phyloP scores from a whole-genome alignment of 495 filamentous ascomycete genomes.

The Aspergillus hancockii region DNA sequence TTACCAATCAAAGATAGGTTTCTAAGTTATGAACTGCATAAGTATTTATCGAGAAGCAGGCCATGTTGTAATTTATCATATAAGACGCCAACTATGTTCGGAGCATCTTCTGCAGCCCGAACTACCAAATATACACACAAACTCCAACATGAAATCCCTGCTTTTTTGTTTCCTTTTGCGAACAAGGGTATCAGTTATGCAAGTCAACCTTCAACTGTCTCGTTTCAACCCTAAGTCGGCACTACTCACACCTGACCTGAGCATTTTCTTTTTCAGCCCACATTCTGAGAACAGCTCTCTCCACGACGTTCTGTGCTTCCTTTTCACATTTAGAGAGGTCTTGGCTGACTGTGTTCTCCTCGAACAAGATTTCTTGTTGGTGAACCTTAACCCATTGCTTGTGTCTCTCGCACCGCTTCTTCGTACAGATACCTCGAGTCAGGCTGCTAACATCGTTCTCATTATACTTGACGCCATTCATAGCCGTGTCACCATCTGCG shows the following conservation, averaged over 20 bases:
- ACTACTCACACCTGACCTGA: slow-evolving; percentile 20
- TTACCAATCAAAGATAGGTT: not conserved
- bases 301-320: slow-evolving; percentile 47
- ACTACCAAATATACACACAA: slow-evolving; percentile 18
- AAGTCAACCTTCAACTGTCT: slow-evolving; percentile 2
- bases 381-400: slow-evolving; percentile 54
- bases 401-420: slow-evolving; percentile 55
- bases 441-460: slow-evolving; percentile 32
- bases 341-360: slow-evolving; percentile 41
- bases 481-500: slow-evolving; percentile 38
- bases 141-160: slow-evolving; percentile 33
- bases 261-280: slow-evolving; percentile 43
- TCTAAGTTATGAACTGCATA: not conserved
- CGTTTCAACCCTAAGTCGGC: not conserved
- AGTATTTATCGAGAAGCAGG: not conserved
- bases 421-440: slow-evolving; percentile 50
- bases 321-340: slow-evolving; percentile 45
- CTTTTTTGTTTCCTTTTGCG: slow-evolving; percentile 12
- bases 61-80: not conserved
- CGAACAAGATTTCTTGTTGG: slow-evolving; percentile 51
- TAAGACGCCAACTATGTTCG: slow-evolving; percentile 8
- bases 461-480: slow-evolving; percentile 33
- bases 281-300: slow-evolving; percentile 48
- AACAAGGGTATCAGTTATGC: slow-evolving; percentile 36
- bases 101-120: slow-evolving; percentile 12